phyloP scores from a whole-genome alignment of 805 yeast genomes.

The Isabelozyma rhagii region DNA sequence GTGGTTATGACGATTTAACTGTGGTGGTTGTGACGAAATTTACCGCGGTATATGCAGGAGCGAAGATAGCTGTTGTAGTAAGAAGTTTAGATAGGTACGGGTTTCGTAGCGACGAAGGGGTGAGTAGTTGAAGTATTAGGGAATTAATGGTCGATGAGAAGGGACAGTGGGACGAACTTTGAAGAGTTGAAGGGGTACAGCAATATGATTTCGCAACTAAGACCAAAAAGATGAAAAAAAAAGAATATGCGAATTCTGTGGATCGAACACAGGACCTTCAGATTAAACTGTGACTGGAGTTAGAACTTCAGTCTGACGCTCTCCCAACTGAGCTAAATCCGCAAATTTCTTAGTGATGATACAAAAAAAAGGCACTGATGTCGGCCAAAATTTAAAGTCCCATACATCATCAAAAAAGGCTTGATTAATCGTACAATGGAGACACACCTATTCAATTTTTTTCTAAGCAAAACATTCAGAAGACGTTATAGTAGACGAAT shows the following conservation, averaged over 20 bases:
- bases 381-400: not conserved
- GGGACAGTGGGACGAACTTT: not conserved
- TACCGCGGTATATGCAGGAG: not conserved
- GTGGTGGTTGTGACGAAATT: not conserved
- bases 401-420: not conserved
- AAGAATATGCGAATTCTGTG: slow-evolving; percentile 61
- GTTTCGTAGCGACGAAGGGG: not conserved
- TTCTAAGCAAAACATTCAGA: too few species aligned
- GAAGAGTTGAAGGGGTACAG: not conserved
- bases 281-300: slow-evolving; percentile 43
- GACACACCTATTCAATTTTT: too few species aligned
- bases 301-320: slow-evolving; percentile 16
- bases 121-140: too few species aligned
- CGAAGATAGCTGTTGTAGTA: slow-evolving; percentile 1
- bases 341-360: slow-evolving; percentile 8
- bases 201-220: not conserved
- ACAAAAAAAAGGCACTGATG: not conserved
- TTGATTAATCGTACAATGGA: too few species aligned
- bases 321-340: slow-evolving; percentile 38
- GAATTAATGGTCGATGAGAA: not conserved
- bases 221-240: slow-evolving; percentile 1
- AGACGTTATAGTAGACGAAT: too few species aligned
- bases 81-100: not conserved
- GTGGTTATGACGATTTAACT: not conserved
- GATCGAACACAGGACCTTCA: slow-evolving; percentile 90